These are phyloP conservation scores for Diaporthe batatas DNA, from an alignment of 2,329 filamentous ascomycete species.

Conservation along the genomic window DNA sequence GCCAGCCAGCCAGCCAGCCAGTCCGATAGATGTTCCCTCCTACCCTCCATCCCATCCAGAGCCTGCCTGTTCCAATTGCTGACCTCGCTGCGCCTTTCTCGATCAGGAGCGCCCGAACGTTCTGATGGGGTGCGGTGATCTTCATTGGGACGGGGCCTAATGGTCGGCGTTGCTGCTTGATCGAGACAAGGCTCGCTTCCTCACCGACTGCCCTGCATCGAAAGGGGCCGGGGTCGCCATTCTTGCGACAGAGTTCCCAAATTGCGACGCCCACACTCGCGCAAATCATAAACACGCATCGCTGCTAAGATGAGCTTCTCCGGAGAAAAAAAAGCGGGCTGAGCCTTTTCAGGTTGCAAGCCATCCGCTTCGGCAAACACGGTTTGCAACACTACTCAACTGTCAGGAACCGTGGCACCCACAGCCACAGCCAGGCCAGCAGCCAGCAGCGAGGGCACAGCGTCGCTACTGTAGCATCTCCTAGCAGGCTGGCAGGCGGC, in stretches of 20 bases:
- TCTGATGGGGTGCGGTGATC: conserved; percentile 52
- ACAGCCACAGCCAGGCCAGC: conserved; percentile 1
- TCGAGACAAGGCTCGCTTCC: conserved; percentile 50
- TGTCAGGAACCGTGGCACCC: conserved; percentile 32
- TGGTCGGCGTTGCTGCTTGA: conserved; percentile 54
- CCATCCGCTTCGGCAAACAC: conserved; percentile 46
- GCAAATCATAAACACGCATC: conserved; percentile 38
- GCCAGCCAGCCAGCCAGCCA: conserved; percentile 25
- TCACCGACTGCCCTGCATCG: conserved; percentile 43
- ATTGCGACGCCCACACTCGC: conserved; percentile 37
- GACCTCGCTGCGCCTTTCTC: conserved; percentile 49
- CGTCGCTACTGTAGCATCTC: conserved; percentile 4
- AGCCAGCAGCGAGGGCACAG: background rate
- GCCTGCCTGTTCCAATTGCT: conserved; percentile 39
- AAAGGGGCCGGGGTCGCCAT: conserved; percentile 38
- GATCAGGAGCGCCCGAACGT: conserved; percentile 51
- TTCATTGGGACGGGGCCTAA: conserved; percentile 53
- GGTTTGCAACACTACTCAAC: conserved; percentile 44
- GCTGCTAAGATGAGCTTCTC: conserved; percentile 36
- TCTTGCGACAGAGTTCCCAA: conserved; percentile 39
- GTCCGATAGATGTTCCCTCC: conserved; percentile 28
- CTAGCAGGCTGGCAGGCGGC: conserved; percentile 7
- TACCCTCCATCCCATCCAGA: conserved; percentile 30
- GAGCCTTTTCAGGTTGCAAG: conserved; percentile 36
- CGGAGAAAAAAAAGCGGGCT: conserved; percentile 36